A percentile compares a stretch with the other conserved stretches of the same genome.
Conservation (phyloP, 805 yeast species). For the Candida maesae region DNA sequence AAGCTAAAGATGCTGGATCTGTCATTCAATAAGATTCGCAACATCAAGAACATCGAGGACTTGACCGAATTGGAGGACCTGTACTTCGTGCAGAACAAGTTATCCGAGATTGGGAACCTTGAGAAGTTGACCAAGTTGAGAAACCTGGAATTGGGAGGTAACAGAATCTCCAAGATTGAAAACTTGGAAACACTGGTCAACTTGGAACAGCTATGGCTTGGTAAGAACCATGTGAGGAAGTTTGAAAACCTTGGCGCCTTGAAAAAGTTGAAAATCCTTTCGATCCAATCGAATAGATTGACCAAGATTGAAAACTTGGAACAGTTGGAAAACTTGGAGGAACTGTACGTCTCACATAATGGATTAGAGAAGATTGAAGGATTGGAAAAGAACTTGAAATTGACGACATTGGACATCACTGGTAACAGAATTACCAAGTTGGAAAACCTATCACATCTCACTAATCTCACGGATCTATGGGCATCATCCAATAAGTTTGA, state of each 20-base stretch:
- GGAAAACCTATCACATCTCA: conserved; percentile 61
- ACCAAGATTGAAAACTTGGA: conserved; percentile 81
- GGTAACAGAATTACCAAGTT: conserved; percentile 63
- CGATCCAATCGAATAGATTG: conserved; percentile 84
- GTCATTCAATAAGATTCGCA: conserved; percentile 85
- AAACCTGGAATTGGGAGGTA: conserved; percentile 90
- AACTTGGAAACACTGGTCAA: conserved; percentile 51
- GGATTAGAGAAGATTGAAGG: conserved; percentile 73
- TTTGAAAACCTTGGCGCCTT: conserved; percentile 61
- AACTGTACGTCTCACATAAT: conserved; percentile 84
- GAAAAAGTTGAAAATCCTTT: conserved; percentile 63
- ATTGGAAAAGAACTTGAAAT: conserved; percentile 61
- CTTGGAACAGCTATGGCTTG: conserved; percentile 84
- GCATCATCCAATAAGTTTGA: conserved; percentile 74
- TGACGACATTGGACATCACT: conserved; percentile 77
- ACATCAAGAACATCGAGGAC: conserved; percentile 71
- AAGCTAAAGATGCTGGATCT: conserved; percentile 66
- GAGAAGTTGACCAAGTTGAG: conserved; percentile 51
- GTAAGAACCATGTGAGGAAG: conserved; percentile 71
- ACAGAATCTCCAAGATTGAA: conserved; percentile 59
- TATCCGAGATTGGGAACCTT: conserved; percentile 65
- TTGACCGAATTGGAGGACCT: conserved; percentile 61
- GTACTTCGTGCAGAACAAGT: conserved; percentile 86
- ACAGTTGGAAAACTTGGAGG: conserved; percentile 66
- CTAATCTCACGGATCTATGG: conserved; percentile 87